Conservation (phyloP, 306 rosid genomes). For the Medicago arabica region DNA sequence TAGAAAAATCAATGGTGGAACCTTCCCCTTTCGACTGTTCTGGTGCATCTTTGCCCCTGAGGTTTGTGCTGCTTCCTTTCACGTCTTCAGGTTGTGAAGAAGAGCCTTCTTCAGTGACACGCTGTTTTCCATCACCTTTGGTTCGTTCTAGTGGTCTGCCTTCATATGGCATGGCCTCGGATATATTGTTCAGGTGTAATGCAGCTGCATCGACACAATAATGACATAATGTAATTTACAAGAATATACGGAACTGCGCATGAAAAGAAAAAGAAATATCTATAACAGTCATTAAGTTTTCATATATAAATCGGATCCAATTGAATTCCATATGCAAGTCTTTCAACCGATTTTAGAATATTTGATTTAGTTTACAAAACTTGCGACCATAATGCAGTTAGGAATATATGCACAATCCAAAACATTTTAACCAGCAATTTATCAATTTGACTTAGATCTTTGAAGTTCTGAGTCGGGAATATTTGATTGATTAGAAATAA, state of each 20-base stretch:
- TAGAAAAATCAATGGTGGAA: conserved; percentile 62
- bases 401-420: no score
- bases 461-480: not conserved
- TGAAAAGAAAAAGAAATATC: conserved; percentile 25
- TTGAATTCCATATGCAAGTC: conserved; percentile 18
- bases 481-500: conserved; percentile 18
- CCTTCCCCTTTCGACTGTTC: conserved; percentile 63
- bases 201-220: conserved; percentile 53
- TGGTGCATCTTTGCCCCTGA: conserved; percentile 66
- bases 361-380: conserved; percentile 5
- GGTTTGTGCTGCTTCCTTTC: conserved; percentile 76
- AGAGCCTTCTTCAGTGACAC: conserved; percentile 69
- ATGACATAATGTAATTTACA: conserved; percentile 33
- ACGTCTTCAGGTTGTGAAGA: conserved; percentile 71
- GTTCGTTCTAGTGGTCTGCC: conserved; percentile 66
- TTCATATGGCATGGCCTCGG: conserved; percentile 60
- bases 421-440: conserved; percentile 18
- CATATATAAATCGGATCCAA: conserved; percentile 15
- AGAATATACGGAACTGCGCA: not conserved
- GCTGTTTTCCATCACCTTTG: conserved; percentile 78
- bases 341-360: conserved; percentile 18
- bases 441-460: conserved; percentile 15
- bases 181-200: conserved; percentile 56
- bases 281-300: conserved; percentile 7
- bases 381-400: no score